Base-by-base conservation (phyloP, 805 yeast genomes). In the Allodekkera sacchari region DNA sequence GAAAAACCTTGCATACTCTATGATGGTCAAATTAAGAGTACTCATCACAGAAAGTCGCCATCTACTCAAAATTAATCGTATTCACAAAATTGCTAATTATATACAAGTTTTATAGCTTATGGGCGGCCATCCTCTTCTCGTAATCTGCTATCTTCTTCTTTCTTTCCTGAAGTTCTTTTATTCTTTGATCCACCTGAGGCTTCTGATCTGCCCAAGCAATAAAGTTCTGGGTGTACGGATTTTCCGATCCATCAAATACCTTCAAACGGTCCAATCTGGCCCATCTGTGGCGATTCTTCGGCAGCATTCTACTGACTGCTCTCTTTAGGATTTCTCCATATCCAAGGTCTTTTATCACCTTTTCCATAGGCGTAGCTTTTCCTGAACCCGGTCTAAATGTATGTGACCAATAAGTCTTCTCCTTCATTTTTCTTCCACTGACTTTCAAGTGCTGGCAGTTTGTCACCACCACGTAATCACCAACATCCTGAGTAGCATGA, bases 221-320 rank as follows among this genome's bases (percentile, higher is more conserved):
- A 35, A 89, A 66, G 52, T 92, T 92, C 43, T 77, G 71, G 41
- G 74, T 74, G 55, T 84, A 92, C 16, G 96, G 96, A 53, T 83
- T 83, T 35, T 82, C 82, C 36, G 84, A 74, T 18, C 89, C 96
- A 46, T 94, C 97, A 54, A 71, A 83, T 0, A 84, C 75, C 59
- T 84, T 87, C 39, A 92, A 66, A 52, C 99, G 74, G 18, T 75
- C 89, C 49, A 92, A 57, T 55, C 98, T 76, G 10, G 65, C 61
- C 47, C 78, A 71, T 56, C 97, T 74, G 41, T 80, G 71, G 48
- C 77, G 77, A 57, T 92, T 89, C 62, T 84, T 88, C 26, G 98
- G 98, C 34, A 92, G 67, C 99, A 92, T 92, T 35, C 94, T 94
- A 41, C 84, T 78, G 5, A 92, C 98, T 2, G 99, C 97, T 46